Evolutionary conservation across 495 filamentous ascomycete species (phyloP), one percentile per base, ranked within the genome.

Genomic region (Monascus purpureus): DNA sequence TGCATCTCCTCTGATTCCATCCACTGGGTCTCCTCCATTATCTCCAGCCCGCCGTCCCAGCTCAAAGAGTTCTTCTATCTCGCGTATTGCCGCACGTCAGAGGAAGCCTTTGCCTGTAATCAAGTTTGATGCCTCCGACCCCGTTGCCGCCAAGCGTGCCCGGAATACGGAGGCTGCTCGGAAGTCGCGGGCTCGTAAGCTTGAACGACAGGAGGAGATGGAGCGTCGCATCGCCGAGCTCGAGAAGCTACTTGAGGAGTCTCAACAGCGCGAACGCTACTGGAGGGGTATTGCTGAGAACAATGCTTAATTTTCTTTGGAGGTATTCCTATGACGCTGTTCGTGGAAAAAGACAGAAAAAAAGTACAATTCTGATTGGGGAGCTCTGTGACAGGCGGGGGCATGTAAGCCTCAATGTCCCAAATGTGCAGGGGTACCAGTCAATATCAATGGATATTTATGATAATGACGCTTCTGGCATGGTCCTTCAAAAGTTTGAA

Each of bases 121-220:
- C 50, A 47, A 46, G 20, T 56, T 41, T 14, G 53, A 66, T 29
- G 42, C 49, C 11, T 59, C 66, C 16, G 87, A 95, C 47, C 77
- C 79, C 0, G 52, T 82, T 9, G 83, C 82, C 7, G 70, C 83
- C 65, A 96, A 95, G 70, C 84, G 90, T 40, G 88, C 87, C 20
- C 77, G 87, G 36, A 97, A 97, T 56, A 97, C 90, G 9, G 67
- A 88, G 56, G 90, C 90, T 28, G 90, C 90, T 39, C 82, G 90
- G 26, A 95, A 95, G 56, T 95, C 88, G 24, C 80, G 90, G 8
- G 74, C 82, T 38, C 77, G 82, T 42, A 87, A 90, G 57, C 63
- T 82, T 6, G 62, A 75, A 43, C 73, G 74, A 31, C 65, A 82
- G 33, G 68, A 77, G 6, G 67, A 66, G 24, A 61, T 92, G 37